Evolutionary conservation across 116 monocot species (phyloP).

Genomic region (Cymodocea nodosa): DNA sequence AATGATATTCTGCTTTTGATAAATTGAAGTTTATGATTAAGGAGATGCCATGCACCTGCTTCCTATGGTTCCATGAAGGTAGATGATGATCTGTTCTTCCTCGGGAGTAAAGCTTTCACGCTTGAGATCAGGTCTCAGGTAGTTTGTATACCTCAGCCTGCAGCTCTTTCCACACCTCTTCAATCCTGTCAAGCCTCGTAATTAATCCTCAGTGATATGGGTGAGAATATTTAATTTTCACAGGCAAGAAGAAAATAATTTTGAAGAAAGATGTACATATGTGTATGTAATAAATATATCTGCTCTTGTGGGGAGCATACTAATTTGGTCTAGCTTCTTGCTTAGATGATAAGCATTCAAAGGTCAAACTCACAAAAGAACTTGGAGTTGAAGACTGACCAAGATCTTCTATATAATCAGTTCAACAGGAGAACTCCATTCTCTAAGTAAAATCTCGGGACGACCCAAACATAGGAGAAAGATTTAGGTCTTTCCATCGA

Average conservation of each 20-base stretch:
- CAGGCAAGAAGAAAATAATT: too few species aligned
- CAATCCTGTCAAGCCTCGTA: slow-evolving; percentile 37
- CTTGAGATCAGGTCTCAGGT: slow-evolving; percentile 89
- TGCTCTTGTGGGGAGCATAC: too few species aligned
- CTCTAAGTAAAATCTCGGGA: too few species aligned
- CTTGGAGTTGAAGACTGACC: too few species aligned
- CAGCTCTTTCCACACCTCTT: slow-evolving; percentile 98
- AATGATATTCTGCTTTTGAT: neutral
- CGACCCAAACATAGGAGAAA: too few species aligned
- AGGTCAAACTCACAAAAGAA: too few species aligned
- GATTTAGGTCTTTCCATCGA: neutral
- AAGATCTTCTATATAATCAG: too few species aligned
- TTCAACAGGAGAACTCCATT: too few species aligned
- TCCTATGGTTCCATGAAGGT: slow-evolving; percentile 49
- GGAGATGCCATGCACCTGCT: slow-evolving; percentile 35
- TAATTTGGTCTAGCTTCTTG: too few species aligned
- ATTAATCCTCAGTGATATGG: neutral
- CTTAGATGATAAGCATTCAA: too few species aligned
- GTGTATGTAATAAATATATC: too few species aligned
- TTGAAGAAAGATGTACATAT: too few species aligned
- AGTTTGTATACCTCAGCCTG: slow-evolving; percentile 84
- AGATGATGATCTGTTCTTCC: slow-evolving; percentile 53
- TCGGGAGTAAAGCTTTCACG: slow-evolving; percentile 60
- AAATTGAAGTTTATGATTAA: neutral
- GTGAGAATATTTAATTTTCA: neutral